These are phyloP conservation scores for Grifola frondosa DNA, from an alignment of 1,284 basidiomycete genomes.

Conservation along the genomic window DNA sequence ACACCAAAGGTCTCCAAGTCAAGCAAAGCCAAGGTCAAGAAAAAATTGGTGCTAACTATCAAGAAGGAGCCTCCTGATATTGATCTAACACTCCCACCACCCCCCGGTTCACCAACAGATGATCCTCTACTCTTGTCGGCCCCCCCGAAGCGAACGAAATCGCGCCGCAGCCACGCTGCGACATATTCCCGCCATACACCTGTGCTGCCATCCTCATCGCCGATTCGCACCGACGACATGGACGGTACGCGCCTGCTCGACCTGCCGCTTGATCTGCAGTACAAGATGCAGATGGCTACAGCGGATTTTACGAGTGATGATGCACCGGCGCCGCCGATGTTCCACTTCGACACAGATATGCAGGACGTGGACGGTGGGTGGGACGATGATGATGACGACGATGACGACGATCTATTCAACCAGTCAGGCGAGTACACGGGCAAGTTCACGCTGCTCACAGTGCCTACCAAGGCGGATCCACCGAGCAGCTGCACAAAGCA, in stretches of 20 bases:
- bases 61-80: constrained; percentile 68
- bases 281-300: constrained; percentile 11
- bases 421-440: constrained; percentile 65
- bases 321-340: constrained; percentile 28
- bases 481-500: constrained; percentile 53
- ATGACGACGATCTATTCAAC: constrained; percentile 28
- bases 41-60: constrained; percentile 36
- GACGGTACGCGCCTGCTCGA: constrained; percentile 16
- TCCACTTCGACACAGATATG: constrained; percentile 25
- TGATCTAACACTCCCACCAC: constrained; percentile 53
- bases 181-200: constrained; percentile 21
- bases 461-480: constrained; percentile 67
- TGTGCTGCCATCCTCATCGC: constrained; percentile 25
- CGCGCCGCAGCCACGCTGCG: constrained; percentile 2
- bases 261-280: constrained; percentile 16
- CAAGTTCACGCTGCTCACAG: constrained; percentile 48
- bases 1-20: constrained; percentile 35
- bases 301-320: too few relatives aligned
- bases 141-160: constrained; percentile 6
- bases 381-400: constrained; percentile 35
- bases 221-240: constrained; percentile 7
- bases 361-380: constrained; percentile 25
- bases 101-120: constrained; percentile 70
- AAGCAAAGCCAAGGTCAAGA: constrained; percentile 26
- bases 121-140: constrained; percentile 67